Percentiles rank a stretch among this genome's conserved stretches.
Conservation (phyloP, 495 filamentous ascomycete genomes). For the Neurospora sublineolata region DNA sequence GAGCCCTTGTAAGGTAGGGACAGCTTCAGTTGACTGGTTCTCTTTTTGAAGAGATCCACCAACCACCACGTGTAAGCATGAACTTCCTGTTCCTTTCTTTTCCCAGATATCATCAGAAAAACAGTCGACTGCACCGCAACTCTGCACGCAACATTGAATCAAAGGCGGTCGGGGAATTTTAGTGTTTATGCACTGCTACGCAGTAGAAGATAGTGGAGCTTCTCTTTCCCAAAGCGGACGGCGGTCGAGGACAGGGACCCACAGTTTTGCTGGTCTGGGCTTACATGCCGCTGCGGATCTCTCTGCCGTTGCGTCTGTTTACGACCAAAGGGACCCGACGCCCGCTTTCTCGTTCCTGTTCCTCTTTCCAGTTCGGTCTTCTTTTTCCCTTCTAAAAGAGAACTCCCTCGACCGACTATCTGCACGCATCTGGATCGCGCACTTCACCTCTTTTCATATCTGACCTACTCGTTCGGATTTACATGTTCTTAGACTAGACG, state of each 20-base stretch:
- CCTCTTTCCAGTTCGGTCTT: background rate
- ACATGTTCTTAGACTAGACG: background rate
- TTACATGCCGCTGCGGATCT: background rate
- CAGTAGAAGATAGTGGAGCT: background rate
- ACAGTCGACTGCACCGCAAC: background rate
- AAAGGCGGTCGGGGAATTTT: background rate
- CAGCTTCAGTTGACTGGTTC: background rate
- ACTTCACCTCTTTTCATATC: background rate
- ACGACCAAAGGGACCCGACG: background rate
- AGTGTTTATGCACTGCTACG: background rate
- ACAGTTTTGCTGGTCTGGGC: background rate
- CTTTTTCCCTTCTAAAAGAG: background rate
- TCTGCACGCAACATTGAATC: background rate
- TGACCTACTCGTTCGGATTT: no score
- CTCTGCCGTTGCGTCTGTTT: background rate
- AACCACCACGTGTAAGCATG: background rate
- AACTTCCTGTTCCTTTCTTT: background rate
- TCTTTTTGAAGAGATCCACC: background rate
- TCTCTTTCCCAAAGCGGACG: background rate
- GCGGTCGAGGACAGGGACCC: background rate
- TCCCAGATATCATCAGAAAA: no score
- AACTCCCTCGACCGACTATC: background rate
- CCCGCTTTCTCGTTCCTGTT: background rate
- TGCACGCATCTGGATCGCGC: conserved; percentile 1
- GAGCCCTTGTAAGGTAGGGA: background rate